These are phyloP conservation scores for Pseudopyrenochaeta lycopersici DNA, from an alignment of 2,329 filamentous ascomycete genomes.

Conservation along the genomic window DNA sequence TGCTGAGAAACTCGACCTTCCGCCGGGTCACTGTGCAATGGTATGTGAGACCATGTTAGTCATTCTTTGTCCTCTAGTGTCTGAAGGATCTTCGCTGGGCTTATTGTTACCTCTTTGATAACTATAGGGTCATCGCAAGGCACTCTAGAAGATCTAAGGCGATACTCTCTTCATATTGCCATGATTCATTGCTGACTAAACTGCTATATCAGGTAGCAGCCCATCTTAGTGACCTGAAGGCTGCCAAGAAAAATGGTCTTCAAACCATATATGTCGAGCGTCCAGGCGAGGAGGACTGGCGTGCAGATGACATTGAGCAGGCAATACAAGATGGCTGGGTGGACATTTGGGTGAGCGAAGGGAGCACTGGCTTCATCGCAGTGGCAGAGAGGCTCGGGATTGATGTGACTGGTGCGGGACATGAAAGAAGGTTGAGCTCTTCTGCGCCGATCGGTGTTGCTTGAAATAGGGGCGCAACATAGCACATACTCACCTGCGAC, in stretches of 20 bases:
- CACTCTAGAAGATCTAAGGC: no score
- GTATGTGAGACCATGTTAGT: conserved; percentile 54
- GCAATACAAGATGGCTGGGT: conserved; percentile 67
- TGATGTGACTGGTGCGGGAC: conserved; percentile 8
- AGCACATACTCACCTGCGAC: no score
- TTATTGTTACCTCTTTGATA: no score
- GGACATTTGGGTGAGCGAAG: conserved; percentile 62
- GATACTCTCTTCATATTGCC: no score
- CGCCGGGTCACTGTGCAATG: conserved; percentile 73
- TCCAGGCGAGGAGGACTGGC: conserved; percentile 70
- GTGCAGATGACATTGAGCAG: conserved; percentile 59
- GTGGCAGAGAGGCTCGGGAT: conserved; percentile 53
- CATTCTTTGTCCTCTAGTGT: no score
- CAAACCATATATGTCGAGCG: conserved; percentile 79
- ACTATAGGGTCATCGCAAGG: no score
- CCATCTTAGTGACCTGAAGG: conserved; percentile 74
- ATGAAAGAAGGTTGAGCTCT: conserved; percentile 21
- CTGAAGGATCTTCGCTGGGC: no score
- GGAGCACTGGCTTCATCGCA: conserved; percentile 59
- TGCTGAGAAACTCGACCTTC: conserved; percentile 64
- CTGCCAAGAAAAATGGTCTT: conserved; percentile 70
- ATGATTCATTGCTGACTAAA: no score
- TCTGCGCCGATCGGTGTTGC: conserved; percentile 16
- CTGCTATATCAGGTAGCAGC: conserved; percentile 59
- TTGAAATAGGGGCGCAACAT: no score